Evolutionary conservation across 306 rosid species (phyloP), one percentile per base, ranked within the genome.

Genomic region (Trifolium pratense): DNA sequence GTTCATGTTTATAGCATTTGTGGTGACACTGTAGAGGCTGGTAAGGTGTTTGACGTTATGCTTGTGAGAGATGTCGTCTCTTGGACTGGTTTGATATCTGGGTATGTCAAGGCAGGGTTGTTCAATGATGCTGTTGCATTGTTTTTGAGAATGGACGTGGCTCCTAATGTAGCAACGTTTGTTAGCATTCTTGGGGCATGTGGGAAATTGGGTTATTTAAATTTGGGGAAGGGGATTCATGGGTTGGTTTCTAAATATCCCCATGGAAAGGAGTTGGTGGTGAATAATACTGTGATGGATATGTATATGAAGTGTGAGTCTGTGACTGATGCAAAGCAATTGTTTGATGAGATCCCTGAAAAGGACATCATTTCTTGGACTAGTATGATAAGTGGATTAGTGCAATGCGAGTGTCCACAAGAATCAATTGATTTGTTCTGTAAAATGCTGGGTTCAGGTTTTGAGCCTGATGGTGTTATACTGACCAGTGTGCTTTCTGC

Each of bases 51-150:
- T 23, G 97, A 91, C 72, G 90, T 81, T 9, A 89, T 93, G 94
- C 84, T 58, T 80, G 88, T 73, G 26, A 86, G 92, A 84, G 96
- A 93, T 77, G 96, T 83, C 65, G 94, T 91, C 68, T 83, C 94
- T 70, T 91, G 96, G 98, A 87, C 90, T 48, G 89, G 94, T 67
- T 70, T 89, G 86, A 77, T 91, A 70, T 85, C 92, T 3, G 92
- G 93, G 66, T 84, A 78, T 74, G 86, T 83, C 64, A 86, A 81
- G 78, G 78, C 86, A 5, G 90, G 89, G 29, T 76, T 82, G 82
- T 85, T 73, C 71, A 68, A 21, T 57, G 88, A 86, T 56, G 93
- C 93, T 25, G 64, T 84, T 64, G 39, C 67, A 45, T 69, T 80
- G 78, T 84, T 84, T 77, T 70, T 75, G 65, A 77, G 73, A 21